Percentiles rank a stretch among this genome's conserved stretches.
phyloP scores from a whole-genome alignment of 257 asterid species.

The Paulownia fortunei region DNA sequence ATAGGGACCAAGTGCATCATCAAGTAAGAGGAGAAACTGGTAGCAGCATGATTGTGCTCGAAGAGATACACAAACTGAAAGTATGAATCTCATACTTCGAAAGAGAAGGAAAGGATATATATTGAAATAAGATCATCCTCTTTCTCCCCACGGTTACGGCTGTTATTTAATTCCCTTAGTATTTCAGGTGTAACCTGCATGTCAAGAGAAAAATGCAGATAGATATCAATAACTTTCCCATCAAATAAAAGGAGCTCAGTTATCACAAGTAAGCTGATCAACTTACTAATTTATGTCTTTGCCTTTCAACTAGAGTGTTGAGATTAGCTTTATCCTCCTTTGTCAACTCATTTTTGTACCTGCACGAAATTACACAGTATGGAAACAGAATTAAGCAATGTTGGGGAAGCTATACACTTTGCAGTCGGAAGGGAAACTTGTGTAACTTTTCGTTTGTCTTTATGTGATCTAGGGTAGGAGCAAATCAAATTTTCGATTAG shows the following conservation, averaged over 20 bases:
- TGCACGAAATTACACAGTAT: constrained; percentile 28
- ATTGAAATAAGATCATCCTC: constrained; percentile 73
- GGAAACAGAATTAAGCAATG: constrained; percentile 1
- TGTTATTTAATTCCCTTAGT: constrained; percentile 80
- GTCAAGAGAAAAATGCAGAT: constrained; percentile 14
- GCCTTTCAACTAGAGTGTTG: constrained; percentile 64
- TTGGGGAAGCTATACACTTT: neutral
- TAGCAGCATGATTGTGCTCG: constrained; percentile 17
- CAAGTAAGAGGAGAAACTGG: neutral
- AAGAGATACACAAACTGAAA: neutral
- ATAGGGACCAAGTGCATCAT: neutral
- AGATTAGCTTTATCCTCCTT: constrained; percentile 82
- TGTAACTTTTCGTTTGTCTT: neutral
- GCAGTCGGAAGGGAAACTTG: neutral
- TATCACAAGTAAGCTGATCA: constrained; percentile 13
- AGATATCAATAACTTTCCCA: neutral
- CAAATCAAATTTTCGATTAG: neutral
- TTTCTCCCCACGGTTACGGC: constrained; percentile 96
- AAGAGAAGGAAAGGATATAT: constrained; percentile 67
- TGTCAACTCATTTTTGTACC: constrained; percentile 86
- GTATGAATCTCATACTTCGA: neutral
- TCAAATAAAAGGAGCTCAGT: neutral
- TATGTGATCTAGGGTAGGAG: neutral
- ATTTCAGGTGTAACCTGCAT: constrained; percentile 94
- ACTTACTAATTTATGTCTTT: constrained; percentile 84